A percentile compares a stretch with the other conserved stretches of the same genome.
phyloP scores from a whole-genome alignment of 768 basidiomycete genomes.

The Flagelloscypha sp. region DNA sequence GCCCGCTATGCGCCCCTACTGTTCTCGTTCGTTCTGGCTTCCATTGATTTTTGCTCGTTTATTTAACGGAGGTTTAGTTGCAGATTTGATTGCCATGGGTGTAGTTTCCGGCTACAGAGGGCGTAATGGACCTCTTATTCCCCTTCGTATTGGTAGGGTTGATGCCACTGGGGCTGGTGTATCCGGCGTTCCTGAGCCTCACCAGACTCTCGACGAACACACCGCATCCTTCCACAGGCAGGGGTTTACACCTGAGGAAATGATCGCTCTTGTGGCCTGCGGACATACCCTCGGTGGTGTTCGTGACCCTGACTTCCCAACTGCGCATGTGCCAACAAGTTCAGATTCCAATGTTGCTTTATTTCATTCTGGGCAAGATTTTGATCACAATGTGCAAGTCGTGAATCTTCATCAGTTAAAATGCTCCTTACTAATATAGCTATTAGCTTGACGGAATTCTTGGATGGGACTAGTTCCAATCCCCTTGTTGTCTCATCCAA shows the following conservation, averaged over 20 bases:
- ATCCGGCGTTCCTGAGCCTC: constrained; percentile 8
- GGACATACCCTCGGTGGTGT: constrained; percentile 6
- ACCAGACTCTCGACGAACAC: constrained; percentile 7
- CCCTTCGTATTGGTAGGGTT: constrained; percentile 5
- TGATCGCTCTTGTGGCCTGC: constrained; percentile 11
- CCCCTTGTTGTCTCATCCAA: constrained; percentile 7
- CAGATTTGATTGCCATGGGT: constrained; percentile 8
- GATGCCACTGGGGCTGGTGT: constrained; percentile 5
- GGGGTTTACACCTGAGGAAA: constrained; percentile 10
- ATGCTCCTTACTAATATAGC: constrained; percentile 1
- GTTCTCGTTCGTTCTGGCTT: too few relatives aligned
- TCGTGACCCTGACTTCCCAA: too few relatives aligned
- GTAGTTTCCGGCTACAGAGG: constrained; percentile 4
- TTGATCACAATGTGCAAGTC: too few relatives aligned
- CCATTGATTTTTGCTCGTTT: background rate
- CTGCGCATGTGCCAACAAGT: too few relatives aligned
- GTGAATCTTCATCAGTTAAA: too few relatives aligned
- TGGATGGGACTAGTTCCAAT: constrained; percentile 3
- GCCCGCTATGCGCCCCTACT: too few relatives aligned
- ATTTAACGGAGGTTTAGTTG: constrained; percentile 1
- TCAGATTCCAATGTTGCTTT: too few relatives aligned
- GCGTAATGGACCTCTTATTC: constrained; percentile 8
- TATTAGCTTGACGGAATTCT: constrained; percentile 8
- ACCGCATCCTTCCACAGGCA: constrained; percentile 7
- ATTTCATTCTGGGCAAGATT: too few relatives aligned